phyloP scores from a whole-genome alignment of 1,284 basidiomycete species.

The Violaceomyces palustris region DNA sequence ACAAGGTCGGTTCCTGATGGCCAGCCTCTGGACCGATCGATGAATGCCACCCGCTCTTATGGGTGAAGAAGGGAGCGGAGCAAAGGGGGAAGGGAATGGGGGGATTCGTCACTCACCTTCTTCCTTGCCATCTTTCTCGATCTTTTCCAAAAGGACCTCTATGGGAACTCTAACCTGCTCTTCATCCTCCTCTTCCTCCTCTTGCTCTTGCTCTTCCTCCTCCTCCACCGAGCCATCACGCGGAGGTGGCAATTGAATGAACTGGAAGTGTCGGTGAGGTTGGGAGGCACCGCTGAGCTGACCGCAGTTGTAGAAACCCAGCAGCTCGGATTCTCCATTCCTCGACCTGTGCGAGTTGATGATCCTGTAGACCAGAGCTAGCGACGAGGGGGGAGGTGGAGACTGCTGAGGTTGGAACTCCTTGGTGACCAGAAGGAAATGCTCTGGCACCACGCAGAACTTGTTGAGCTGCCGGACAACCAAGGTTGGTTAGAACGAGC shows the following conservation, averaged over 20 bases:
- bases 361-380: conserved; percentile 38
- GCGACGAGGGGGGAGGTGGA: conserved; percentile 38
- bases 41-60: too few species aligned
- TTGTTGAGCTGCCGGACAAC: conserved; percentile 44
- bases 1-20: too few species aligned
- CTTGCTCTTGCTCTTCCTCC: conserved; percentile 12
- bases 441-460: conserved; percentile 47
- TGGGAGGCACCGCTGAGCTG: conserved; percentile 38
- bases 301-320: conserved; percentile 51
- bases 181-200: too few species aligned
- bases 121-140: conserved; percentile 45
- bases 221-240: conserved; percentile 4
- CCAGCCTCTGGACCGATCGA: too few species aligned
- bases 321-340: conserved; percentile 14
- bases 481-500: too few species aligned
- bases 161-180: conserved; percentile 39
- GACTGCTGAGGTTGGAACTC: conserved; percentile 42
- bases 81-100: too few species aligned
- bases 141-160: conserved; percentile 35
- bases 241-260: conserved; percentile 36
- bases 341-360: conserved; percentile 13
- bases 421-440: conserved; percentile 45
- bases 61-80: too few species aligned
- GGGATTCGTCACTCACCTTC: conserved; percentile 21
- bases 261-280: conserved; percentile 47